Base-by-base conservation (phyloP, 2,329 filamentous ascomycete species). In the Pseudodiploospora longispora region DNA sequence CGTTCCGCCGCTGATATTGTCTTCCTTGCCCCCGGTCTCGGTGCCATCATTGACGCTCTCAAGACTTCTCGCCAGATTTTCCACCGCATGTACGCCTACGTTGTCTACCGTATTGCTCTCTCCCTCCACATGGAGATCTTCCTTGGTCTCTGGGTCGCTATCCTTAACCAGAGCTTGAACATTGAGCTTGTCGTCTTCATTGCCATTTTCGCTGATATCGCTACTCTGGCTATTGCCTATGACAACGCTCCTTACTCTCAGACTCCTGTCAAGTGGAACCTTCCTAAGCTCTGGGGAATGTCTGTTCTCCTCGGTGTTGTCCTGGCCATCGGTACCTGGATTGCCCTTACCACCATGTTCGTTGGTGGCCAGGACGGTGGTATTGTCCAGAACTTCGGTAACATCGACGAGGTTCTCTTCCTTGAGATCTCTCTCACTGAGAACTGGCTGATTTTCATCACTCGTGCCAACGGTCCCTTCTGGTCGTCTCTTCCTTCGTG, bases 401-500 rank as follows among this genome's bases (percentile, higher is more conserved):
- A 83, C 61, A 71, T 86, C 44, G 87, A 95, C 55, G 80, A 82
- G 56, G 82, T 95, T 47, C 69, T 95, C 59, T 95, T 95, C 78
- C 82, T 95, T 33, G 80, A 95, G 70, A 87, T 95, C 65, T 87
- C 86, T 9, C 78, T 95, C 43, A 90, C 88, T 48, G 87, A 95
- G 76, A 95, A 94, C 72, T 95, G 89, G 88, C 78, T 95, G 42
- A 95, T 95, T 68, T 94, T 95, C 74, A 91, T 95, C 70, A 95
- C 88, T 52, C 87, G 89, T 75, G 85, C 87, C 69, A 90, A 90
- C 68, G 87, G 88, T 59, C 87, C 87, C 43, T 91, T 94, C 77
- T 94, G 87, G 87, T 89, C 85, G 3, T 90, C 85, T 27, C 78
- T 88, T 47, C 88, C 89, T 48, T 94, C 87, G 49, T 90, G 87